Conservation (phyloP, 345 rosid species). For the Citrus maxima region DNA sequence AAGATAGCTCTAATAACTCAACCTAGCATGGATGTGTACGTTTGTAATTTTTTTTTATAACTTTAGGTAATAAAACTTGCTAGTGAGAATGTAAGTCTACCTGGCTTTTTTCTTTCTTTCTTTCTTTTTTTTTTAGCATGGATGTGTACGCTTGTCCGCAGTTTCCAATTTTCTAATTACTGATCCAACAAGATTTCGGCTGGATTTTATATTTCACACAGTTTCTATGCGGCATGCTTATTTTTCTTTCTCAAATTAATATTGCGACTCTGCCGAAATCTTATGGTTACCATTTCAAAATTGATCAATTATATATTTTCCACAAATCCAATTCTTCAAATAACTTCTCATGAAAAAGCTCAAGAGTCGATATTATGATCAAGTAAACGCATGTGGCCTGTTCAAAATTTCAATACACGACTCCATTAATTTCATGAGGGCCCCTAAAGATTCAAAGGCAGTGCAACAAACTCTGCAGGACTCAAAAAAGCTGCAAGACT, state of each 20-base stretch:
- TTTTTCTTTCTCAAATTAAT: background rate
- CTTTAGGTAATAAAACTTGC: too few relatives aligned
- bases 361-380: conserved; percentile 6
- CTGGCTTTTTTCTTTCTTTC: too few relatives aligned
- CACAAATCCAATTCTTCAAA: background rate
- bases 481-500: background rate
- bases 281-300: background rate
- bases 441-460: conserved; percentile 3
- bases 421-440: background rate
- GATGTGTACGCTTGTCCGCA: background rate
- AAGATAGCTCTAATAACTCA: too few relatives aligned
- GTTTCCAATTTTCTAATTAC: background rate
- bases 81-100: too few relatives aligned
- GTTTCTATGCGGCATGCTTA: background rate
- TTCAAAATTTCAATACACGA: conserved; percentile 15
- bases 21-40: too few relatives aligned
- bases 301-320: background rate
- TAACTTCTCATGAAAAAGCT: background rate
- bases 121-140: too few relatives aligned
- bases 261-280: conserved; percentile 19
- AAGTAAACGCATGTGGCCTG: background rate
- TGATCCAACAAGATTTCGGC: background rate
- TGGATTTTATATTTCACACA: background rate
- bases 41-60: too few relatives aligned
- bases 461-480: background rate